A percentile compares a stretch with the other conserved stretches of the same genome.
phyloP scores from a whole-genome alignment of 805 yeast species.

The Ogataea dorogensis region DNA sequence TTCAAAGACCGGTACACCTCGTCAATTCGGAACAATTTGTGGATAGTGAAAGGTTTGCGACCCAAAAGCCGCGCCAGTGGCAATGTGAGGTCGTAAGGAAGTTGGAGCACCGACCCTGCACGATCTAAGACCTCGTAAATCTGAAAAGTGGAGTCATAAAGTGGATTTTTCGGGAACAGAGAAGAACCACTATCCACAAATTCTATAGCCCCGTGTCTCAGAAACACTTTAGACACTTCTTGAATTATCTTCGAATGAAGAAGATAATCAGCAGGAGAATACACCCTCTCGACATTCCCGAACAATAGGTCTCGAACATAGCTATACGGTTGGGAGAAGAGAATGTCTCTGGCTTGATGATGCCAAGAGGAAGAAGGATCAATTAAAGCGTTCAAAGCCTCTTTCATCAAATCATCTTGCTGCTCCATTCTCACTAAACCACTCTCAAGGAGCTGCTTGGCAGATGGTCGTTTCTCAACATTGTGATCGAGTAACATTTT shows the following conservation, averaged over 20 bases:
- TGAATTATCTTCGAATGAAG: constrained; percentile 59
- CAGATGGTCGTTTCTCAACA: constrained; percentile 77
- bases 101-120: constrained; percentile 82
- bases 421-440: constrained; percentile 86
- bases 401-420: constrained; percentile 85
- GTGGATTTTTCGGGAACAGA: constrained; percentile 79
- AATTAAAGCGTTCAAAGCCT: constrained; percentile 79
- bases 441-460: constrained; percentile 68
- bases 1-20: constrained; percentile 74
- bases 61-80: constrained; percentile 89
- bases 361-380: constrained; percentile 95
- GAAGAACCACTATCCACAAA: constrained; percentile 54
- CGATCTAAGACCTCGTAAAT: constrained; percentile 81
- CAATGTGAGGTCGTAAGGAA: constrained; percentile 85
- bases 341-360: constrained; percentile 80
- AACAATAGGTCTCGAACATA: constrained; percentile 82
- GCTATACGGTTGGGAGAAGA: constrained; percentile 82
- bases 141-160: constrained; percentile 58
- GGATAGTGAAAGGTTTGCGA: constrained; percentile 48
- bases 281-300: constrained; percentile 45
- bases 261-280: constrained; percentile 46
- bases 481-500: constrained; percentile 70
- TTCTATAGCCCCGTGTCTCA: constrained; percentile 84
- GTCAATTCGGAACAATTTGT: constrained; percentile 72
- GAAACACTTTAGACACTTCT: constrained; percentile 61